These are phyloP conservation scores for Candida berthetii DNA, from an alignment of 805 yeast genomes.

Conservation along the genomic window DNA sequence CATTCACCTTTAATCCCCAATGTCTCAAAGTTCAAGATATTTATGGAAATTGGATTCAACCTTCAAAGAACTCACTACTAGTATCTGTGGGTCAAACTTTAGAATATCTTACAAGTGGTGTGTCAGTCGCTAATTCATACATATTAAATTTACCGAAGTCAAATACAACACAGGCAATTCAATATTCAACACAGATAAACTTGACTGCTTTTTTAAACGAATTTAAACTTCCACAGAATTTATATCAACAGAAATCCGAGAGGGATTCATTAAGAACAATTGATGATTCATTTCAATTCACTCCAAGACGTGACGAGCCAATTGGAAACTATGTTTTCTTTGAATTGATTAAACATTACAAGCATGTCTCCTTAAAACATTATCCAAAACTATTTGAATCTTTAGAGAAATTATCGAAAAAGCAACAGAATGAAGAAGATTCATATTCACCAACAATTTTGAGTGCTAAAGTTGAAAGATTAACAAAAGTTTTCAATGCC, in stretches of 20 bases:
- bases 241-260: conserved; percentile 23
- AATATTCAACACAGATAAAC: conserved; percentile 36
- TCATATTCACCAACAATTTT: background rate
- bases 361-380: background rate
- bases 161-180: conserved; percentile 28
- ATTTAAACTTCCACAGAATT: conserved; percentile 23
- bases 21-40: conserved; percentile 34
- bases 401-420: conserved; percentile 22
- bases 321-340: conserved; percentile 22
- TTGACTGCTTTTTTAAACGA: conserved; percentile 26
- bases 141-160: conserved; percentile 22
- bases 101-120: conserved; percentile 37
- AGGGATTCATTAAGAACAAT: conserved; percentile 30
- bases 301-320: conserved; percentile 28
- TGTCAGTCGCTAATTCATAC: conserved; percentile 39
- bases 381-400: background rate
- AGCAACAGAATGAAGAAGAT: no score
- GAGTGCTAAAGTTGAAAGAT: background rate
- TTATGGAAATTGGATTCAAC: conserved; percentile 38
- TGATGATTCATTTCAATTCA: conserved; percentile 32
- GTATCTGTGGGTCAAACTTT: conserved; percentile 38
- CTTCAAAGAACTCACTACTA: conserved; percentile 26
- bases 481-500: conserved; percentile 6
- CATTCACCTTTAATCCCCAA: background rate
- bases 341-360: background rate